Conservation (phyloP, 2,329 filamentous ascomycete species). For the Xylaria sp. region DNA sequence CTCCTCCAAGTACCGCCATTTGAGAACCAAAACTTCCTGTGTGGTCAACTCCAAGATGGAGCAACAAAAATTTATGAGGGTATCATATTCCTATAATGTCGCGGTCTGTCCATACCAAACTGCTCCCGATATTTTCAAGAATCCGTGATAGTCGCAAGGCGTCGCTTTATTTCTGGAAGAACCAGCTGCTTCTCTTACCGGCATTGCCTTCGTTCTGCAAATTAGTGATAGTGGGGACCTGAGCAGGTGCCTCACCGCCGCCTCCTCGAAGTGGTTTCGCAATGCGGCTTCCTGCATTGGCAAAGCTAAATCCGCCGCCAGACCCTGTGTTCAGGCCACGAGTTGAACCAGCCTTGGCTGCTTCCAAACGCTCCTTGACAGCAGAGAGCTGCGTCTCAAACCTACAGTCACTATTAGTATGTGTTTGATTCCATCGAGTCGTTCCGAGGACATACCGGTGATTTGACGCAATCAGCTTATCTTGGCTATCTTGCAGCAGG, state of each 20-base stretch:
- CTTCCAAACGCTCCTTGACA: conserved; percentile 97
- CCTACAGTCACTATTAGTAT: conserved; percentile 62
- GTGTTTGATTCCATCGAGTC: conserved; percentile 21
- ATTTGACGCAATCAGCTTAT: conserved; percentile 96
- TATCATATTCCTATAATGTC: conserved; percentile 30
- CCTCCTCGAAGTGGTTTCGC: conserved; percentile 76
- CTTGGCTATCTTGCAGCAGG: conserved; percentile 94
- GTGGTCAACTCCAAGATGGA: conserved; percentile 15
- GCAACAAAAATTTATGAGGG: conserved; percentile 22
- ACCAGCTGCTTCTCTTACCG: conserved; percentile 78
- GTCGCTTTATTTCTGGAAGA: conserved; percentile 68
- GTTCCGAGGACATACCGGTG: conserved; percentile 77
- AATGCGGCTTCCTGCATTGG: conserved; percentile 71
- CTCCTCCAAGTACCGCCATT: not conserved
- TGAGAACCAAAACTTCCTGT: conserved; percentile 6
- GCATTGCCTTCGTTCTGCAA: conserved; percentile 67
- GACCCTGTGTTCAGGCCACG: conserved; percentile 78
- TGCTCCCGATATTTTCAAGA: conserved; percentile 8
- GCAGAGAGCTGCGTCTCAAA: conserved; percentile 97
- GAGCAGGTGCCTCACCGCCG: conserved; percentile 58
- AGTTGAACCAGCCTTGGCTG: conserved; percentile 90
- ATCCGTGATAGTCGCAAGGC: conserved; percentile 1
- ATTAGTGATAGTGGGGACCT: conserved; percentile 67
- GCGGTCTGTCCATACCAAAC: conserved; percentile 11
- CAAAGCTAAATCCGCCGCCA: conserved; percentile 76